Evolutionary conservation across 2,329 filamentous ascomycete species (phyloP).

Genomic region (Exophiala lecanii-corni): DNA sequence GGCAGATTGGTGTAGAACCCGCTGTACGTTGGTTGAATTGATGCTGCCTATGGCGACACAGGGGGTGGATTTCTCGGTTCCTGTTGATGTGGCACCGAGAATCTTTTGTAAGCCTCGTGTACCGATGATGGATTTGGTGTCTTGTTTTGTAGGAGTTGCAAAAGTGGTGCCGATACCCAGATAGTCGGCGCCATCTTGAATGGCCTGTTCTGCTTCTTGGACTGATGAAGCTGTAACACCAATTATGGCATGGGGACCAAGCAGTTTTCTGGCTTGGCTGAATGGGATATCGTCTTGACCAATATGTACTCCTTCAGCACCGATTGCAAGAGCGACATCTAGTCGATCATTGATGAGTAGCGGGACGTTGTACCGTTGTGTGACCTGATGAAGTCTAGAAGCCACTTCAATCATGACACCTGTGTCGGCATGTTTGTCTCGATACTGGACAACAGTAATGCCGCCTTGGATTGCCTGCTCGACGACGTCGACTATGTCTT

Average conservation of each 20-base stretch:
- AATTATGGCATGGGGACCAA: slow-evolving; percentile 75
- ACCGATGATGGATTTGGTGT: slow-evolving; percentile 78
- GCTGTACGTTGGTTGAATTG: slow-evolving; percentile 68
- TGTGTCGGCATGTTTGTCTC: slow-evolving; percentile 80
- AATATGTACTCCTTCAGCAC: slow-evolving; percentile 87
- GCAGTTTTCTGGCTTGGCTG: slow-evolving; percentile 61
- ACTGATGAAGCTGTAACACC: slow-evolving; percentile 77
- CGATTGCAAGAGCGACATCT: slow-evolving; percentile 79
- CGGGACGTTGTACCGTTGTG: slow-evolving; percentile 63
- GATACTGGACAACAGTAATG: slow-evolving; percentile 81
- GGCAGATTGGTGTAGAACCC: slow-evolving; percentile 67
- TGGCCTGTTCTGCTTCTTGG: slow-evolving; percentile 68
- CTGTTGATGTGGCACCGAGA: slow-evolving; percentile 54
- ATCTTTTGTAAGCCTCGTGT: slow-evolving; percentile 66
- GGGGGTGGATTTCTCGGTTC: slow-evolving; percentile 41
- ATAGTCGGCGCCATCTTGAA: slow-evolving; percentile 76
- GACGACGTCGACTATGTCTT: slow-evolving; percentile 68
- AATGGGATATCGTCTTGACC: slow-evolving; percentile 91
- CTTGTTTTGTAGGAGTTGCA: slow-evolving; percentile 81
- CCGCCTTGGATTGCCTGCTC: slow-evolving; percentile 71
- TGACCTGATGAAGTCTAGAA: slow-evolving; percentile 65
- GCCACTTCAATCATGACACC: slow-evolving; percentile 66
- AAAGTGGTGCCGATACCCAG: slow-evolving; percentile 87
- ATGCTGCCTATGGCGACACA: slow-evolving; percentile 88
- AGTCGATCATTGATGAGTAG: slow-evolving; percentile 90